A percentile compares a stretch with the other conserved stretches of the same genome.
Conservation (phyloP, 2,329 filamentous ascomycete genomes). For the Sphaceloma murrayae region DNA sequence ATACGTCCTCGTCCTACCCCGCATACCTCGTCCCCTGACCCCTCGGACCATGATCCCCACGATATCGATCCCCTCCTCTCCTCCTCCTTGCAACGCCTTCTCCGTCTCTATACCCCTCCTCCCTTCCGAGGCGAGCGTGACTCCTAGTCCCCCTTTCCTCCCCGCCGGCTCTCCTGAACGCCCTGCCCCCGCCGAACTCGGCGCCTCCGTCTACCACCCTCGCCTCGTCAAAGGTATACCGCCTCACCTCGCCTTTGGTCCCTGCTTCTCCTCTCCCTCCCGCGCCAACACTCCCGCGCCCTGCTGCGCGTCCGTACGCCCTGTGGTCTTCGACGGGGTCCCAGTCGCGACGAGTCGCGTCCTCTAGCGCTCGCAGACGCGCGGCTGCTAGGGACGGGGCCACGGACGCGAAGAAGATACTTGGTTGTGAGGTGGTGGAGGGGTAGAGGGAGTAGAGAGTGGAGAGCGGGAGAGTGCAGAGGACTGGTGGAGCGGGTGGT, state of each 20-base stretch:
- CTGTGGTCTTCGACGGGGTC: slow-evolving; percentile 18
- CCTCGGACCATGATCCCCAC: too few species aligned
- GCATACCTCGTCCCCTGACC: not conserved
- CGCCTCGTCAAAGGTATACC: slow-evolving; percentile 36
- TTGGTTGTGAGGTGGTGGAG: slow-evolving; percentile 52
- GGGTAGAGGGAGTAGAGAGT: slow-evolving; percentile 39
- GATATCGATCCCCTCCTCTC: not conserved
- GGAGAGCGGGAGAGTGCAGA: slow-evolving; percentile 5
- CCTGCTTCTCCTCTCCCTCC: too few species aligned
- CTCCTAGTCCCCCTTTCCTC: not conserved
- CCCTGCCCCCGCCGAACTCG: slow-evolving; percentile 26
- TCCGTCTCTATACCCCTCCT: not conserved
- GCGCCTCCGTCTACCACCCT: slow-evolving; percentile 33
- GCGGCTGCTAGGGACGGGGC: slow-evolving; percentile 52
- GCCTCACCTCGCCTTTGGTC: too few species aligned
- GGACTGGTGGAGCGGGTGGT: too few species aligned
- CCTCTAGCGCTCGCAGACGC: slow-evolving; percentile 52
- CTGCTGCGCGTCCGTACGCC: too few species aligned
- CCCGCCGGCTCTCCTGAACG: slow-evolving; percentile 2
- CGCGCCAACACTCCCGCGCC: too few species aligned
- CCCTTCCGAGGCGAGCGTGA: not conserved
- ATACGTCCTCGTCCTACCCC: not conserved
- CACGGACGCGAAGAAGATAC: slow-evolving; percentile 58
- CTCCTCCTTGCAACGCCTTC: not conserved
- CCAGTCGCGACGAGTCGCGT: slow-evolving; percentile 37